phyloP scores from a whole-genome alignment of 805 yeast species.

The Yarrowia sp. region DNA sequence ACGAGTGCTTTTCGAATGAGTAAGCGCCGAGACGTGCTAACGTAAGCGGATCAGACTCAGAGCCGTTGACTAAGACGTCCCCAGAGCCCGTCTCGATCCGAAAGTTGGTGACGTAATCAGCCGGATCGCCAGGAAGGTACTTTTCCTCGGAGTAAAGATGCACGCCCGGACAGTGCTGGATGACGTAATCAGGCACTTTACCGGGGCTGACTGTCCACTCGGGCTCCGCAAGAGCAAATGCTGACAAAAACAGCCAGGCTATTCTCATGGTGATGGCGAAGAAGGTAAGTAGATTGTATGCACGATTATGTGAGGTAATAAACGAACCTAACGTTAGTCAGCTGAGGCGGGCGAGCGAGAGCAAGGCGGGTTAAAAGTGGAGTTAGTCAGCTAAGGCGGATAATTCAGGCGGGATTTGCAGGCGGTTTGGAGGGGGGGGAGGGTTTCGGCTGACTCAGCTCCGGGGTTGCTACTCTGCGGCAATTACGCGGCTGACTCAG shows the following conservation, averaged over 20 bases:
- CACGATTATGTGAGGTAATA: constrained; percentile 17
- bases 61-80: constrained; percentile 36
- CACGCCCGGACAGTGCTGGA: constrained; percentile 59
- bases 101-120: constrained; percentile 65
- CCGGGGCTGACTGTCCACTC: constrained; percentile 13
- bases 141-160: constrained; percentile 85
- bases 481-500: too few species aligned
- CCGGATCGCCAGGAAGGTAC: constrained; percentile 80
- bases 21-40: constrained; percentile 33
- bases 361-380: too few species aligned
- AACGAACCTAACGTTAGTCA: too few species aligned
- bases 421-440: too few species aligned
- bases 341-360: too few species aligned
- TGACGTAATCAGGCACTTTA: constrained; percentile 36
- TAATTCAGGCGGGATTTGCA: too few species aligned
- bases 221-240: background rate
- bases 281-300: background rate
- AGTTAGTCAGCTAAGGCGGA: too few species aligned
- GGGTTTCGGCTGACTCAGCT: too few species aligned
- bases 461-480: too few species aligned
- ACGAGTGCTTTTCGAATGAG: constrained; percentile 31
- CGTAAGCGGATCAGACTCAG: background rate
- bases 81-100: constrained; percentile 44
- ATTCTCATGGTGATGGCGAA: background rate
- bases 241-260: background rate